Conservation (phyloP, 192 early-diverging fungal genomes). For the Phycomyces nitens region DNA sequence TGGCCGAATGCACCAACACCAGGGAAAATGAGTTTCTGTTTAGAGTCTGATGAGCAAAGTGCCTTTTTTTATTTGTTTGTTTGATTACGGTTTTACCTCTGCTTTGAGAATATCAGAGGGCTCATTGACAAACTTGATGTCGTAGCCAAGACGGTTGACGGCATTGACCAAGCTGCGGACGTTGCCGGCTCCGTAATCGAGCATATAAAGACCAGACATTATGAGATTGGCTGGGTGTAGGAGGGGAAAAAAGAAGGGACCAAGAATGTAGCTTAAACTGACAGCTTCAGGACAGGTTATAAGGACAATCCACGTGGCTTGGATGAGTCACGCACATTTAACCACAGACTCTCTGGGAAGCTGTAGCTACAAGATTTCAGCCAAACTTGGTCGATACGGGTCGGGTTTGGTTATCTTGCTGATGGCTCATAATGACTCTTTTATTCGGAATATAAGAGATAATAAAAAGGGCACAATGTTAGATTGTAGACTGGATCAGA, state of each 20-base stretch:
- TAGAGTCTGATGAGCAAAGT: not conserved
- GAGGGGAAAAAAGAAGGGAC: not conserved
- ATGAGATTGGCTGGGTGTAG: not conserved
- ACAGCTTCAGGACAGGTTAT: not conserved
- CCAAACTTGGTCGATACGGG: not conserved
- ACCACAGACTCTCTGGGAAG: not conserved
- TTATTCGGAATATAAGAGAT: no score
- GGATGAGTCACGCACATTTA: not conserved
- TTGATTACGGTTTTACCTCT: constrained; percentile 54
- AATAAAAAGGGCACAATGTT: no score
- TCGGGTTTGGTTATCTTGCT: no score
- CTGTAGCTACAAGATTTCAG: not conserved
- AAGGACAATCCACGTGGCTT: not conserved
- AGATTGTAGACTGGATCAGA: no score
- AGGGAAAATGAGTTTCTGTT: constrained; percentile 95
- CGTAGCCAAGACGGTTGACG: constrained; percentile 83
- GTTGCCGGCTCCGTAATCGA: constrained; percentile 99
- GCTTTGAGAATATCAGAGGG: constrained; percentile 85
- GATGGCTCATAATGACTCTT: no score
- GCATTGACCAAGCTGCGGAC: constrained; percentile 96
- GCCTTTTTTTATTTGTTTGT: not conserved
- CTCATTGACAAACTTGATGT: constrained; percentile 71
- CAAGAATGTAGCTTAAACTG: not conserved
- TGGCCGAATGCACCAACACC: constrained; percentile 97
- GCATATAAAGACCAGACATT: constrained; percentile 67